These are phyloP conservation scores for Tuber borchii DNA, from an alignment of 495 filamentous ascomycete genomes.

Conservation along the genomic window DNA sequence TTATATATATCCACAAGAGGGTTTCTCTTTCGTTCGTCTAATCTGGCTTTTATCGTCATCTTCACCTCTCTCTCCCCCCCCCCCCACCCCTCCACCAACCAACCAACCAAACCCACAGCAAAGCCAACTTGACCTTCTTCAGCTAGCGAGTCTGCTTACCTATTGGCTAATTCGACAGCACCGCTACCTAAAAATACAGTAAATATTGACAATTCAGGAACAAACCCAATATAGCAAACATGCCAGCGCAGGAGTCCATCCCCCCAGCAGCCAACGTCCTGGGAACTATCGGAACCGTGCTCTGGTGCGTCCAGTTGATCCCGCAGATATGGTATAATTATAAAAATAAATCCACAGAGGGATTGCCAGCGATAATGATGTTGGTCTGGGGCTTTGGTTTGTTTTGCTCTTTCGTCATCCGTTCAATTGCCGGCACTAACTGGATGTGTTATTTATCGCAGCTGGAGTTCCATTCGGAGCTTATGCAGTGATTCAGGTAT, in stretches of 20 bases:
- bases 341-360: slow-evolving; percentile 62
- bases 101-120: background rate
- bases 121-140: background rate
- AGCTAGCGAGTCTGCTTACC: background rate
- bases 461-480: slow-evolving; percentile 48
- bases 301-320: slow-evolving; percentile 53
- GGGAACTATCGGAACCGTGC: slow-evolving; percentile 52
- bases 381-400: slow-evolving; percentile 65
- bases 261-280: slow-evolving; percentile 51
- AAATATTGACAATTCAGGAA: background rate
- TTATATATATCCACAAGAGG: background rate
- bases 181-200: background rate
- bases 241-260: slow-evolving; percentile 40
- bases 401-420: slow-evolving; percentile 22
- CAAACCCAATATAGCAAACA: slow-evolving; percentile 1
- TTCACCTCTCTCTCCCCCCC: background rate
- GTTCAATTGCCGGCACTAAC: slow-evolving; percentile 1
- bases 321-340: slow-evolving; percentile 68
- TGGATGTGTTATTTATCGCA: slow-evolving; percentile 13
- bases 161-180: background rate
- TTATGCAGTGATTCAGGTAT: slow-evolving; percentile 41
- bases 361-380: slow-evolving; percentile 66
- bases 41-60: background rate
- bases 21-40: background rate
- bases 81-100: background rate